Evolutionary conservation across 345 rosid species (phyloP).

Genomic region (Pistacia atlantica): DNA sequence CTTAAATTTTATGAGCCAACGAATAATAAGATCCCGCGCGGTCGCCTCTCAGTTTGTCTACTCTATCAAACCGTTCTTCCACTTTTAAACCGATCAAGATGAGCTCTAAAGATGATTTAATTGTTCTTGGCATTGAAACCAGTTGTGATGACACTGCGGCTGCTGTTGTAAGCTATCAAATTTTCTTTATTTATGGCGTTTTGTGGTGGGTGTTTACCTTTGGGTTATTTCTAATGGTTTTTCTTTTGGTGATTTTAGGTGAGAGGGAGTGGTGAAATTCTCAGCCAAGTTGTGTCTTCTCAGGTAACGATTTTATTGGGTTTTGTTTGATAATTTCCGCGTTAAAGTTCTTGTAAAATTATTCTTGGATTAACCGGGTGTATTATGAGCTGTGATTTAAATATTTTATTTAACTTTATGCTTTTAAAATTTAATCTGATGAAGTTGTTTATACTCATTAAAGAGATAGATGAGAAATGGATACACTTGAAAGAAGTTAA

Average conservation of each 20-base stretch:
- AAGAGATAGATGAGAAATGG: no score
- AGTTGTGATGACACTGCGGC: conserved; percentile 99
- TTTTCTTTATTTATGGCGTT: background rate
- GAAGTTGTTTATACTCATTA: no score
- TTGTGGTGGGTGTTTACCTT: background rate
- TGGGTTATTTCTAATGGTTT: conserved; percentile 1
- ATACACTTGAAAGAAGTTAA: no score
- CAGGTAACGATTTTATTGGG: conserved; percentile 57
- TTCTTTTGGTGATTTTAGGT: conserved; percentile 48
- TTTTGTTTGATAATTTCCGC: background rate
- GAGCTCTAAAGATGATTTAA: conserved; percentile 47
- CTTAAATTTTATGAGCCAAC: conserved; percentile 19
- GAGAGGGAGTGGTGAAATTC: conserved; percentile 80
- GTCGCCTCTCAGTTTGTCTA: conserved; percentile 24
- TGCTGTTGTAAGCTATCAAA: conserved; percentile 60
- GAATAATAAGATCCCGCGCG: conserved; percentile 5
- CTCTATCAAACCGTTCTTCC: conserved; percentile 22
- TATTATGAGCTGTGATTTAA: no score
- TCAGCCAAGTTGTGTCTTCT: conserved; percentile 92
- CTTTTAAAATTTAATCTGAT: no score
- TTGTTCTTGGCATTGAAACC: conserved; percentile 91
- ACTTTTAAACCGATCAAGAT: conserved; percentile 14
- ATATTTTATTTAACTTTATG: background rate
- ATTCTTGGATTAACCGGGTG: background rate
- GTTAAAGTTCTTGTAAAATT: background rate